Percentiles rank a stretch among this genome's conserved stretches.
Evolutionary conservation across 2,329 filamentous ascomycete species (phyloP).

Genomic region (Rhynchosporium agropyri): DNA sequence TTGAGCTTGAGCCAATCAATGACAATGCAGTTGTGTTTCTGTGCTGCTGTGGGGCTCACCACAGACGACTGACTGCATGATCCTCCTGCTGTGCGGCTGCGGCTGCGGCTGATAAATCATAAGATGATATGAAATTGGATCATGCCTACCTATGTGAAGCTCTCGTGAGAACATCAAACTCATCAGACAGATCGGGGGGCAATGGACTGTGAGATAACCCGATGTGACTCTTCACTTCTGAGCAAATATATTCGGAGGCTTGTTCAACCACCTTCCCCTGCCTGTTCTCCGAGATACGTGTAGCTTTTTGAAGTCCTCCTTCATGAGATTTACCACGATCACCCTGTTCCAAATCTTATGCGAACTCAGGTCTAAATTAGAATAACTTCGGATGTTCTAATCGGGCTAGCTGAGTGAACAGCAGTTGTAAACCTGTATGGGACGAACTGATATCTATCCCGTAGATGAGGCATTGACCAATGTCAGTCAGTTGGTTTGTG

Average conservation of each 20-base stretch:
- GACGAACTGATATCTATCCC: background rate
- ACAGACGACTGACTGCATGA: background rate
- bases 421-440: background rate
- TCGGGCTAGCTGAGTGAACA: background rate
- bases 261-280: background rate
- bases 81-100: background rate
- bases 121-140: background rate
- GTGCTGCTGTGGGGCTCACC: background rate
- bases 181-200: background rate
- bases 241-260: background rate
- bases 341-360: slow-evolving; percentile 6
- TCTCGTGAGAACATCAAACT: background rate
- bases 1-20: slow-evolving; percentile 23
- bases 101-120: background rate
- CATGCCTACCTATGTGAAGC: slow-evolving; percentile 1
- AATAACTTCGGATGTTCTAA: background rate
- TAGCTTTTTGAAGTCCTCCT: background rate
- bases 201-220: background rate
- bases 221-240: background rate
- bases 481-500: no score
- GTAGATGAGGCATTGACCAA: background rate
- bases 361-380: background rate
- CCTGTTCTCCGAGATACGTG: slow-evolving; percentile 1
- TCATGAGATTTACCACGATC: background rate
- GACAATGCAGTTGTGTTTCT: slow-evolving; percentile 13